phyloP scores from a whole-genome alignment of 805 yeast genomes.

The Saturnispora serradocipensis region DNA sequence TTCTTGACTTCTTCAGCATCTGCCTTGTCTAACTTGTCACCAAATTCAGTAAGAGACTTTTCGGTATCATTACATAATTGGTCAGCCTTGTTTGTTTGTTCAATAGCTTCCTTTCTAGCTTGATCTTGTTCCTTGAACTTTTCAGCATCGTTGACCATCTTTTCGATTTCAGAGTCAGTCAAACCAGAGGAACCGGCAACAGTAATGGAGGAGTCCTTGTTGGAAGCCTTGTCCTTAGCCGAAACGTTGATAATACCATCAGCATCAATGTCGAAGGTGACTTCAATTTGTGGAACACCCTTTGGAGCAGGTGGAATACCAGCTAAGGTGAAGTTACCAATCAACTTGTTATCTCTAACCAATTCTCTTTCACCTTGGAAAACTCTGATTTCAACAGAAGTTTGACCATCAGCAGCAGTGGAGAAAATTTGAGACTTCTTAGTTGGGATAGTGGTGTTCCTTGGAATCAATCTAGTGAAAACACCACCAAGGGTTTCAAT shows the following conservation, averaged over 20 bases:
- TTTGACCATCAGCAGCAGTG: conserved; percentile 93
- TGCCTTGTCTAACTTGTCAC: conserved; percentile 45
- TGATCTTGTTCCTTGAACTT: conserved; percentile 53
- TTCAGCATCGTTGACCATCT: conserved; percentile 58
- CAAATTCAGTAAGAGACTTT: conserved; percentile 69
- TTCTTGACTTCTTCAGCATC: conserved; percentile 42
- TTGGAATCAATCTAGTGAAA: conserved; percentile 81
- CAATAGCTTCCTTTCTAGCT: conserved; percentile 49
- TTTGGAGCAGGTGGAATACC: conserved; percentile 95
- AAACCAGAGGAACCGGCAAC: conserved; percentile 65
- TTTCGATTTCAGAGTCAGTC: conserved; percentile 57
- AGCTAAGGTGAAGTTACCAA: conserved; percentile 91
- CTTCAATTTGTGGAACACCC: conserved; percentile 93
- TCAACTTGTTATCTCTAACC: conserved; percentile 93
- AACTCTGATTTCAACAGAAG: conserved; percentile 93
- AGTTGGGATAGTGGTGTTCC: conserved; percentile 95
- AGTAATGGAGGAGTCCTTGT: conserved; percentile 65
- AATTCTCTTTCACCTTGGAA: conserved; percentile 99
- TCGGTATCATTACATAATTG: conserved; percentile 82
- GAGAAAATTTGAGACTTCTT: conserved; percentile 95
- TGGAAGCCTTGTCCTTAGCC: conserved; percentile 72
- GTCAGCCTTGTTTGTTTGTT: conserved; percentile 71
- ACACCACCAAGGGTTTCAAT: conserved; percentile 98
- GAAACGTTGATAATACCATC: conserved; percentile 83
- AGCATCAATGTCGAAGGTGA: conserved; percentile 92